Evolutionary conservation across 768 basidiomycete genomes (phyloP).

Genomic region (Xanthoconium purpureum): DNA sequence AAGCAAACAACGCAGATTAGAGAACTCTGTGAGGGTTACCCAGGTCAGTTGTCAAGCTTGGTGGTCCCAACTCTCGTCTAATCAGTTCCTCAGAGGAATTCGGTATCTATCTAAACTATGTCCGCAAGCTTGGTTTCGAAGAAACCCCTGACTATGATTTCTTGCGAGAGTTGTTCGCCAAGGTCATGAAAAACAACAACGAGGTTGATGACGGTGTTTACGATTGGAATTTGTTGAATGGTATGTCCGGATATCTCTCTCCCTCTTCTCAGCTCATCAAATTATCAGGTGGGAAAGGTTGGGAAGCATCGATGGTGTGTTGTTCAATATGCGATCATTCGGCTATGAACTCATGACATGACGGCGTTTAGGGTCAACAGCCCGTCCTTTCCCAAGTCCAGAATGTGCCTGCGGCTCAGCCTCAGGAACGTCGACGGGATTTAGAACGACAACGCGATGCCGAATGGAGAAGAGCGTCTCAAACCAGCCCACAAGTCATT

Average conservation of each 20-base stretch:
- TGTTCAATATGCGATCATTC: background rate
- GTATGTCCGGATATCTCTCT: conserved; percentile 35
- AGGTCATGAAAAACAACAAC: conserved; percentile 87
- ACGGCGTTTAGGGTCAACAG: conserved; percentile 49
- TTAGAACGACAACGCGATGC: conserved; percentile 47
- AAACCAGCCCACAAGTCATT: conserved; percentile 50
- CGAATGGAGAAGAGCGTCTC: conserved; percentile 64
- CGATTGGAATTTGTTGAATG: conserved; percentile 94
- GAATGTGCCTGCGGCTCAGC: conserved; percentile 44
- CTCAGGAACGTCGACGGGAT: conserved; percentile 61
- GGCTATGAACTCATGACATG: conserved; percentile 7
- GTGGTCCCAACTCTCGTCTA: conserved; percentile 2
- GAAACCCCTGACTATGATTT: conserved; percentile 99
- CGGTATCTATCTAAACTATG: conserved; percentile 97
- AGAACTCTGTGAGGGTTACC: conserved; percentile 94
- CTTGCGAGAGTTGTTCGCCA: conserved; percentile 89
- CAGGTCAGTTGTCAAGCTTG: conserved; percentile 52
- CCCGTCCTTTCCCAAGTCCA: conserved; percentile 67
- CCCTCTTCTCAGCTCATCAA: conserved; percentile 7
- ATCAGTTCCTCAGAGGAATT: conserved; percentile 76
- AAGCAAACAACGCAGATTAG: conserved; percentile 98
- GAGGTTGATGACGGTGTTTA: conserved; percentile 92
- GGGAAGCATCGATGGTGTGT: conserved; percentile 81
- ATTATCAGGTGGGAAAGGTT: conserved; percentile 78
- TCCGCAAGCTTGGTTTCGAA: conserved; percentile 97